phyloP scores from a whole-genome alignment of 2,329 filamentous ascomycete species.

The Phoma herbarum region DNA sequence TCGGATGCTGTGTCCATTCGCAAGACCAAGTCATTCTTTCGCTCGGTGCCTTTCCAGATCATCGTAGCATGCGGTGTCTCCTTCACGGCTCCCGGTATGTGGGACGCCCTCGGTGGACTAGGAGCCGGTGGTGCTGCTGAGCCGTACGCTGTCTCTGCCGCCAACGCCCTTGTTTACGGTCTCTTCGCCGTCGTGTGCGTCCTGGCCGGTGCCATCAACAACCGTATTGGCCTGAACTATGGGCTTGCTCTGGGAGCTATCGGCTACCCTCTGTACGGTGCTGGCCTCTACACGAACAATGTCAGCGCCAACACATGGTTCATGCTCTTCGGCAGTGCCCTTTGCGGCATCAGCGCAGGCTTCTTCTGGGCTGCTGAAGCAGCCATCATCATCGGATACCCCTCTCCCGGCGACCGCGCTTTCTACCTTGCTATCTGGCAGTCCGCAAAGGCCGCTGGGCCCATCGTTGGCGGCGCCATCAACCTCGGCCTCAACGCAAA shows the following conservation, averaged over 20 bases:
- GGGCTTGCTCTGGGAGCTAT: constrained; percentile 55
- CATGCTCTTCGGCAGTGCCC: constrained; percentile 50
- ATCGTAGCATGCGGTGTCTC: constrained; percentile 46
- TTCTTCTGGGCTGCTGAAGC: constrained; percentile 57
- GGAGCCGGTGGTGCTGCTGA: constrained; percentile 48
- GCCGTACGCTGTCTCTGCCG: constrained; percentile 45
- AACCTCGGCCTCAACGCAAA: constrained; percentile 59
- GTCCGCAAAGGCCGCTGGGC: constrained; percentile 46
- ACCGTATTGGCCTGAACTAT: constrained; percentile 47
- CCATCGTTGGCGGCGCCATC: constrained; percentile 61
- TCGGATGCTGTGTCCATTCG: constrained; percentile 25
- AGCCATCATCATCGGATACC: constrained; percentile 55
- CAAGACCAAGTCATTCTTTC: constrained; percentile 37
- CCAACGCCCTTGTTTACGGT: constrained; percentile 47
- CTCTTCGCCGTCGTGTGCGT: constrained; percentile 46
- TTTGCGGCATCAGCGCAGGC: constrained; percentile 53
- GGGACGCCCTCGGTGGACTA: constrained; percentile 46
- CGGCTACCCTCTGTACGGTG: constrained; percentile 54
- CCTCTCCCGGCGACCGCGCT: constrained; percentile 47
- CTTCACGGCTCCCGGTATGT: constrained; percentile 49
- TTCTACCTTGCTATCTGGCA: constrained; percentile 51
- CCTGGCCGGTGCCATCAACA: constrained; percentile 49
- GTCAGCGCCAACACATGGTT: constrained; percentile 52
- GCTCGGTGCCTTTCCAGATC: constrained; percentile 47
- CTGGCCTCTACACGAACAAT: constrained; percentile 54